Conservation (phyloP, 2,329 filamentous ascomycete species). For the Pseudocercospora macadamiae region DNA sequence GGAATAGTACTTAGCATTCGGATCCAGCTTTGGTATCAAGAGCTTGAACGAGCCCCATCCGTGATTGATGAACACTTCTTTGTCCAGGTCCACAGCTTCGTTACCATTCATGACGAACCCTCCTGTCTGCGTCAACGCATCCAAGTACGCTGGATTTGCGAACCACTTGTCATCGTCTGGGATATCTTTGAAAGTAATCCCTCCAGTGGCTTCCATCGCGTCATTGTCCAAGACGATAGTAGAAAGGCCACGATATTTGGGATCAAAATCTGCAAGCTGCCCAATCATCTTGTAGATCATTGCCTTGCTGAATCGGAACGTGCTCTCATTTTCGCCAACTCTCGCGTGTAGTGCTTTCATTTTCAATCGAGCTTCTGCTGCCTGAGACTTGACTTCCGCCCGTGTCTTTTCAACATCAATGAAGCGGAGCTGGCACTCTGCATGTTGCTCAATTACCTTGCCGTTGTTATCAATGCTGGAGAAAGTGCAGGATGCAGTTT, state of each 20-base stretch:
- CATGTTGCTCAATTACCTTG: conserved; percentile 14
- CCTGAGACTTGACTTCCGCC: conserved; percentile 28
- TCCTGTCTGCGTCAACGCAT: conserved; percentile 42
- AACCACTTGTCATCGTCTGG: conserved; percentile 23
- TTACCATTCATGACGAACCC: conserved; percentile 28
- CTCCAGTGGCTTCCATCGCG: conserved; percentile 40
- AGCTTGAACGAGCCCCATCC: conserved; percentile 38
- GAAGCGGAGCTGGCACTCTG: conserved; percentile 13
- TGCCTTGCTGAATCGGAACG: conserved; percentile 19
- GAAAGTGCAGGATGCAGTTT: conserved; percentile 12
- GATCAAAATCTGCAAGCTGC: conserved; percentile 22
- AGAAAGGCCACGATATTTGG: conserved; percentile 42
- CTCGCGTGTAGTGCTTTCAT: conserved; percentile 6
- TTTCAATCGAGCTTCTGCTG: conserved; percentile 20
- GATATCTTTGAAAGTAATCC: conserved; percentile 21
- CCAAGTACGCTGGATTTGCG: conserved; percentile 38
- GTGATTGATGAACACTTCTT: conserved; percentile 41
- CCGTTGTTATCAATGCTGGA: conserved; percentile 18
- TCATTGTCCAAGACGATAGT: conserved; percentile 42
- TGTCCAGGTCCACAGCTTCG: conserved; percentile 33
- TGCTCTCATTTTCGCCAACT: conserved; percentile 27
- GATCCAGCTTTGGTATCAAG: conserved; percentile 27
- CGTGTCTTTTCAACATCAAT: conserved; percentile 31
- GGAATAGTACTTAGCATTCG: conserved; percentile 35
- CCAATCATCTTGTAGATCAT: conserved; percentile 24